Conservation (phyloP, 495 filamentous ascomycete genomes). For the Aspergillus bertholletiae region DNA sequence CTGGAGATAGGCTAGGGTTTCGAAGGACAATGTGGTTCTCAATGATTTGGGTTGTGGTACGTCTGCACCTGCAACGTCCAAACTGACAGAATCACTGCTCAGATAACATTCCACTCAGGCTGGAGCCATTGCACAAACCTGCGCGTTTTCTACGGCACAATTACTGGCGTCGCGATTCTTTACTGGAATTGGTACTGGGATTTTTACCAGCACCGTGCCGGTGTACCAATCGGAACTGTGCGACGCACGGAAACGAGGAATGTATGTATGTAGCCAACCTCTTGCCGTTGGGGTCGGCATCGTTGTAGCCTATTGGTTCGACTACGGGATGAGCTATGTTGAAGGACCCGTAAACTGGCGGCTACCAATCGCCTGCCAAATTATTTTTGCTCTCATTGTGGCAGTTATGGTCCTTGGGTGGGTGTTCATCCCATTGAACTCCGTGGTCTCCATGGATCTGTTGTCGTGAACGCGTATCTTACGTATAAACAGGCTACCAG, state of each 20-base stretch:
- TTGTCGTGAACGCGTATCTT: not conserved
- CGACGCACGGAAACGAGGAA: conserved; percentile 39
- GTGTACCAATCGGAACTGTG: conserved; percentile 49
- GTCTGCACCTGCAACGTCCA: conserved; percentile 1
- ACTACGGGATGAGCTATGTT: conserved; percentile 42
- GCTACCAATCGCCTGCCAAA: conserved; percentile 41
- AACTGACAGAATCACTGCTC: not conserved
- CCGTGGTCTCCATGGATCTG: not conserved
- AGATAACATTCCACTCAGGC: conserved; percentile 28
- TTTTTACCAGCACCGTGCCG: conserved; percentile 45
- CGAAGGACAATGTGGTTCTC: conserved; percentile 40
- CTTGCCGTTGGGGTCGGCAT: conserved; percentile 39
- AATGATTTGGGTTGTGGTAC: conserved; percentile 32
- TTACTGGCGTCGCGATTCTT: conserved; percentile 47
- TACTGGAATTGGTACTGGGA: conserved; percentile 50
- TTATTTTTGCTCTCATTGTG: conserved; percentile 35
- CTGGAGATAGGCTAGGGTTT: conserved; percentile 46
- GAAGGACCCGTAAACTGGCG: conserved; percentile 38
- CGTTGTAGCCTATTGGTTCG: conserved; percentile 43
- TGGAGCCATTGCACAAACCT: conserved; percentile 42
- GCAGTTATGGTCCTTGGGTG: conserved; percentile 32
- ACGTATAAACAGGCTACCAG: conserved; percentile 30
- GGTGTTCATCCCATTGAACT: conserved; percentile 15
- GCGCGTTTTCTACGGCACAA: conserved; percentile 36
- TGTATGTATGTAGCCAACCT: conserved; percentile 41